These are phyloP conservation scores for Funneliformis geosporum DNA, from an alignment of 192 early-diverging fungal genomes.

Conservation along the genomic window DNA sequence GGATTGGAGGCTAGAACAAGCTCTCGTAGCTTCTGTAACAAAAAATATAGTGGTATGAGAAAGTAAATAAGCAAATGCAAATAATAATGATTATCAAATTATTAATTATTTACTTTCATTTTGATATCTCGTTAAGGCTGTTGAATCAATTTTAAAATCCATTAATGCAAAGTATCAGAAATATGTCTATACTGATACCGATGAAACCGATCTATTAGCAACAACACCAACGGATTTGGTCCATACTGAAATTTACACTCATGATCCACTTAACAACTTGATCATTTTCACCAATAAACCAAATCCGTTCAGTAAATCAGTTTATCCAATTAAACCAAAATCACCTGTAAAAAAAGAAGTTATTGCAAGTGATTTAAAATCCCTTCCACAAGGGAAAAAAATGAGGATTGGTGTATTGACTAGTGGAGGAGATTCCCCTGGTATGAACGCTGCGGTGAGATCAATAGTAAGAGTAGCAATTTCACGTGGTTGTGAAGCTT, in stretches of 20 bases:
- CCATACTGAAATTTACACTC: constrained; percentile 49
- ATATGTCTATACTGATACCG: not conserved
- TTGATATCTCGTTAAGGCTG: not conserved
- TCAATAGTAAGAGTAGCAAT: constrained; percentile 88
- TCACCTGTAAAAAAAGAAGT: not conserved
- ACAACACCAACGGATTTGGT: not conserved
- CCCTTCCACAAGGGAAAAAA: not conserved
- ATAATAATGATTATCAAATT: not conserved
- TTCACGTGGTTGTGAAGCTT: constrained; percentile 79
- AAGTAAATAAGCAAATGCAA: not conserved
- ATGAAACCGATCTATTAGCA: constrained; percentile 2
- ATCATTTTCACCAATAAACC: constrained; percentile 67
- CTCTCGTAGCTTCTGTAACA: not conserved
- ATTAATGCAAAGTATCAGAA: not conserved
- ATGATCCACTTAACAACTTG: constrained; percentile 83
- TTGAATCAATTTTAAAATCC: constrained; percentile 19
- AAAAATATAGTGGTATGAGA: constrained; percentile 10
- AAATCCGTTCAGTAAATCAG: constrained; percentile 48
- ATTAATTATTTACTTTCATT: not conserved
- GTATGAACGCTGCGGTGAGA: constrained; percentile 96
- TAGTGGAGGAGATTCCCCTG: constrained; percentile 93
- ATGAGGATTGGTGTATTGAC: constrained; percentile 94
- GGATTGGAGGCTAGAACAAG: constrained; percentile 13
- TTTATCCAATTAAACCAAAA: constrained; percentile 25
- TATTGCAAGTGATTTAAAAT: constrained; percentile 12